A percentile compares a stretch with the other conserved stretches of the same genome.
phyloP scores from a whole-genome alignment of 1,284 basidiomycete species.

The Cryptococcus wingfieldii region DNA sequence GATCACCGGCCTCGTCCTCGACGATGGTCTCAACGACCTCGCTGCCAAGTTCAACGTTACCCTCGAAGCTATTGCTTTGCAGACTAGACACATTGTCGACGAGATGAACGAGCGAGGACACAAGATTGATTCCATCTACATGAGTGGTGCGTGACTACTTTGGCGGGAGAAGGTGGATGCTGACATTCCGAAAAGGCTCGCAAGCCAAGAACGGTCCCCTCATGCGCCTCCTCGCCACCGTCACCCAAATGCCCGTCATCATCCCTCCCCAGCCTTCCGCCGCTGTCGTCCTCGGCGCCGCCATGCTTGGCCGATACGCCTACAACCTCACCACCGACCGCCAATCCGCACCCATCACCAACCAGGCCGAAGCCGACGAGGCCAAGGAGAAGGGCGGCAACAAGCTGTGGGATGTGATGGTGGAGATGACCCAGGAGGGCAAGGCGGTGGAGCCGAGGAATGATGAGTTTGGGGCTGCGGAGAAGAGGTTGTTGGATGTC shows the following conservation, averaged over 20 bases:
- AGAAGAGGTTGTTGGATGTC: constrained; percentile 72
- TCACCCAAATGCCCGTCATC: constrained; percentile 76
- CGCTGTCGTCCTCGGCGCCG: constrained; percentile 86
- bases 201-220: constrained; percentile 78
- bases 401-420: constrained; percentile 90
- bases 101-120: constrained; percentile 86
- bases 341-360: constrained; percentile 38
- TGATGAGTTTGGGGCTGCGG: constrained; percentile 50
- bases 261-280: constrained; percentile 72
- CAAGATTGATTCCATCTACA: constrained; percentile 77
- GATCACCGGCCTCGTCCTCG: constrained; percentile 79
- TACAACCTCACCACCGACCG: constrained; percentile 55
- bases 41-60: constrained; percentile 87
- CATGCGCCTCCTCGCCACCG: constrained; percentile 84
- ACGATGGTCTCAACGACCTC: constrained; percentile 72
- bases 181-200: constrained; percentile 54
- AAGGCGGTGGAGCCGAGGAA: constrained; percentile 67
- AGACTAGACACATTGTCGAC: constrained; percentile 92
- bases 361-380: constrained; percentile 51
- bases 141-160: constrained; percentile 53
- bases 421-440: constrained; percentile 86
- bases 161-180: neutral
- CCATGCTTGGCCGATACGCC: constrained; percentile 89
- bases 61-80: constrained; percentile 88
- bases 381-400: constrained; percentile 59